Conservation (phyloP, 306 rosid genomes). For the Carpinus viminea region DNA sequence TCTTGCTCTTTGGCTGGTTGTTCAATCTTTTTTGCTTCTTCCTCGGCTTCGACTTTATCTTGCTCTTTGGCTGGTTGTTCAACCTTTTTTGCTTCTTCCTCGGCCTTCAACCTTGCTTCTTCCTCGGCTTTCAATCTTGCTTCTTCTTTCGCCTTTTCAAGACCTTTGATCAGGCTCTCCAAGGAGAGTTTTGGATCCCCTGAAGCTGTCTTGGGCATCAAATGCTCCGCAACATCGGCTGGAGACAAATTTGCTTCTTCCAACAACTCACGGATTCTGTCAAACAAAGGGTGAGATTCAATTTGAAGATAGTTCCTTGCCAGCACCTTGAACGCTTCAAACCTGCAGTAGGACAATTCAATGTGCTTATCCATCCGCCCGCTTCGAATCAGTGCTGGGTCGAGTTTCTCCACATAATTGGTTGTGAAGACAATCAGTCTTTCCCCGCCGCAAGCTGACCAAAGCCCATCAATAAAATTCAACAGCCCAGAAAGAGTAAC, state of each 20-base stretch:
- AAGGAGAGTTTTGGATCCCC: constrained; percentile 37
- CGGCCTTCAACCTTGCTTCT: constrained; percentile 14
- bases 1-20: constrained; percentile 4
- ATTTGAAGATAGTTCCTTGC: constrained; percentile 59
- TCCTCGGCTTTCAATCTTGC: constrained; percentile 31
- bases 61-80: neutral
- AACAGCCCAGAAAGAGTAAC: constrained; percentile 72
- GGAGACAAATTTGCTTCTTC: constrained; percentile 50
- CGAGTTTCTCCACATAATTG: constrained; percentile 70
- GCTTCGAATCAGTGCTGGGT: constrained; percentile 78
- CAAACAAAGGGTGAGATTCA: constrained; percentile 48
- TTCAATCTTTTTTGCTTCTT: neutral
- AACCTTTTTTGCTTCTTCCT: constrained; percentile 3
- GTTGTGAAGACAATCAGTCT: constrained; percentile 78
- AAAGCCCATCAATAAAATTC: constrained; percentile 81
- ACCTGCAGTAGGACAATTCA: constrained; percentile 59
- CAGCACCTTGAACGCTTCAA: constrained; percentile 68
- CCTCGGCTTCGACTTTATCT: neutral
- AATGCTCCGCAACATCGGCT: constrained; percentile 88
- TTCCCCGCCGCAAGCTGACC: constrained; percentile 85
- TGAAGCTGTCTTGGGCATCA: constrained; percentile 63
- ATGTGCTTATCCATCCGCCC: constrained; percentile 89
- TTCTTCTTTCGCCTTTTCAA: constrained; percentile 44
- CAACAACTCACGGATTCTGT: constrained; percentile 32
- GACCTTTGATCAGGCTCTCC: constrained; percentile 50